A percentile compares a stretch with the other conserved stretches of the same genome.
These are phyloP conservation scores for Lunasporangiospora selenospora DNA, from an alignment of 192 early-diverging fungal species.

Conservation along the genomic window DNA sequence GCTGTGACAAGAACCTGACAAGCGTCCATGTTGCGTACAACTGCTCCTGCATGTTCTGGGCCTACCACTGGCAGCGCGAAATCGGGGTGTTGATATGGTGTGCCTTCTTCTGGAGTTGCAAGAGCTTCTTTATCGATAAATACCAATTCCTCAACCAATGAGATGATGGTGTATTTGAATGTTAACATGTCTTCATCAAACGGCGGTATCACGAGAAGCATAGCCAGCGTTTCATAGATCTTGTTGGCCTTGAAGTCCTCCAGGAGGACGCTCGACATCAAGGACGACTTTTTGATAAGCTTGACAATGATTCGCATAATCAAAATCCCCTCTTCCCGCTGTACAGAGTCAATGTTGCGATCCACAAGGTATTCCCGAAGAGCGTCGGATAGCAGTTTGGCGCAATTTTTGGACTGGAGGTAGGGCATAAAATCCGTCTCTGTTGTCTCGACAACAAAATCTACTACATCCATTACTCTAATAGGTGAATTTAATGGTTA, in stretches of 20 bases:
- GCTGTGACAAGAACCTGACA: constrained; percentile 53
- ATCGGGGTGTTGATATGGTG: constrained; percentile 64
- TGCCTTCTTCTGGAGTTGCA: constrained; percentile 48
- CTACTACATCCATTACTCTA: constrained; percentile 31
- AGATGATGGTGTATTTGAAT: constrained; percentile 55
- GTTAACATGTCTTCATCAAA: constrained; percentile 49
- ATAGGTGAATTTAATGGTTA: neutral
- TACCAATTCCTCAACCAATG: constrained; percentile 50
- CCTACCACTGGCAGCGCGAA: constrained; percentile 52
- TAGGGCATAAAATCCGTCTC: constrained; percentile 40
- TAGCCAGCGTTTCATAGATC: constrained; percentile 52
- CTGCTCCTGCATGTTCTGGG: constrained; percentile 50
- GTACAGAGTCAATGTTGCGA: constrained; percentile 47
- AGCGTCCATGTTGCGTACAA: constrained; percentile 56
- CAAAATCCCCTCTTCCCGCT: constrained; percentile 43
- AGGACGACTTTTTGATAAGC: constrained; percentile 47
- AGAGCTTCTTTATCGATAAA: constrained; percentile 56
- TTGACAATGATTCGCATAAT: constrained; percentile 47
- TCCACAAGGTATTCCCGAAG: constrained; percentile 42
- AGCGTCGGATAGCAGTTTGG: constrained; percentile 39
- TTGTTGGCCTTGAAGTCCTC: constrained; percentile 51
- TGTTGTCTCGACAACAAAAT: constrained; percentile 33
- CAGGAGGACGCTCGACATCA: constrained; percentile 51
- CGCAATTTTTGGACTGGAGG: constrained; percentile 41
- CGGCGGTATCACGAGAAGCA: constrained; percentile 48